Base-by-base conservation (phyloP, 2,329 filamentous ascomycete genomes). In the Pezicula neosporulosa region DNA sequence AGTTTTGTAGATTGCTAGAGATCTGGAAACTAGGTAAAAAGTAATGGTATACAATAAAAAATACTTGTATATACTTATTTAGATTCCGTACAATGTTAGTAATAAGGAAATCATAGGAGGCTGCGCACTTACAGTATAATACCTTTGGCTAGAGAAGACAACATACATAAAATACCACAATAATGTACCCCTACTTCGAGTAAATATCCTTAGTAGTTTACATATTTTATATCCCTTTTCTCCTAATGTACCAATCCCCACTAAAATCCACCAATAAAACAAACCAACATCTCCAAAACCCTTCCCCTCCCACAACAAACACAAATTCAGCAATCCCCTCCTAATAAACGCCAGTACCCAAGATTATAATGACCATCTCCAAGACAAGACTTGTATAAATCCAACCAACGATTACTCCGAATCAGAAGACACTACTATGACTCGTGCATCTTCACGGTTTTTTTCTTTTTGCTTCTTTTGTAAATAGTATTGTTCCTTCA, bases 381-480 rank as follows among this genome's bases (percentile, higher is more conserved):
- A 54, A 44, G 51, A 53, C 24, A 36, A 44, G 51, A 53, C 24
- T 36, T 28, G 6, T 47, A 53, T 51, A 45, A 51, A 51, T 35
- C 45, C 45, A 51, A 51, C 48, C 48, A 50, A 43, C 30, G 50
- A 50, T 47, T 47, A 53, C 47, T 49, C 47, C 47, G 51, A 50
- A 47, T 36, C 41, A 46, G 33, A 53, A 50, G 49, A 50, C 53
- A 48, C 50, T 35, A 30, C 39, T n/a, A n/a, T n/a, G n/a, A n/a
- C n/a, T n/a, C n/a, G n/a, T n/a, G n/a, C 41, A 54, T 33, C 49
- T 9, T 38, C 49, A 28, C 38, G 45, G 48, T 54, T 51, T 51
- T 44, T 51, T 48, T 54, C 52, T 51, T 51, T 51, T 46, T 51
- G 44, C 48, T 48, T 54, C 52, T 51, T 51, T 51, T 46, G 41